These are phyloP conservation scores for Nicotiana undulata DNA, from an alignment of 257 asterid genomes.

Conservation along the genomic window DNA sequence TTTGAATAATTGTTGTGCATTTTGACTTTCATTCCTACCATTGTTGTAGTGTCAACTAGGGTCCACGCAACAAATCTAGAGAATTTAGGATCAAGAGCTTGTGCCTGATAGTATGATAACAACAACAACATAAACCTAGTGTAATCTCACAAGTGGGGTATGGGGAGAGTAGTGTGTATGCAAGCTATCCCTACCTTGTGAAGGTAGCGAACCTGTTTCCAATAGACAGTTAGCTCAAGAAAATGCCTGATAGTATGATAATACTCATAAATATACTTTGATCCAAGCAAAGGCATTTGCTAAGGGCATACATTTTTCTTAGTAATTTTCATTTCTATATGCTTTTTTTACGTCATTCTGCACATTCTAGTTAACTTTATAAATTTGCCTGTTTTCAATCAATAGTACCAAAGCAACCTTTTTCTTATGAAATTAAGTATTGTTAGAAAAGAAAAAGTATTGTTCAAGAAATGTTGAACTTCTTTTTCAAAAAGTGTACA, in stretches of 20 bases:
- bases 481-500: background rate
- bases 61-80: background rate
- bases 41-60: background rate
- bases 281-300: too few species aligned
- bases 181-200: too few species aligned
- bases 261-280: too few species aligned
- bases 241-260: too few species aligned
- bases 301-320: background rate
- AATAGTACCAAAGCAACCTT: background rate
- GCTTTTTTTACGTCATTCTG: background rate
- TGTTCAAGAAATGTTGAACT: background rate
- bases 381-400: background rate
- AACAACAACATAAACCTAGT: too few species aligned
- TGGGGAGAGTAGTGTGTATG: too few species aligned
- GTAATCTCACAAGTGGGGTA: too few species aligned
- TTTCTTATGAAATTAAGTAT: background rate
- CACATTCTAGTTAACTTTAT: background rate
- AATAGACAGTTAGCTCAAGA: too few species aligned
- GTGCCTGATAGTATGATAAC: too few species aligned
- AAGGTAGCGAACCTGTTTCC: too few species aligned
- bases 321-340: background rate
- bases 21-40: background rate
- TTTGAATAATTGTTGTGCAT: background rate
- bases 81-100: too few species aligned
- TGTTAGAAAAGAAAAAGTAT: background rate